Percentiles rank a stretch among this genome's conserved stretches.
Evolutionary conservation across 345 rosid genomes (phyloP).

Genomic region (Moringa oleifera): DNA sequence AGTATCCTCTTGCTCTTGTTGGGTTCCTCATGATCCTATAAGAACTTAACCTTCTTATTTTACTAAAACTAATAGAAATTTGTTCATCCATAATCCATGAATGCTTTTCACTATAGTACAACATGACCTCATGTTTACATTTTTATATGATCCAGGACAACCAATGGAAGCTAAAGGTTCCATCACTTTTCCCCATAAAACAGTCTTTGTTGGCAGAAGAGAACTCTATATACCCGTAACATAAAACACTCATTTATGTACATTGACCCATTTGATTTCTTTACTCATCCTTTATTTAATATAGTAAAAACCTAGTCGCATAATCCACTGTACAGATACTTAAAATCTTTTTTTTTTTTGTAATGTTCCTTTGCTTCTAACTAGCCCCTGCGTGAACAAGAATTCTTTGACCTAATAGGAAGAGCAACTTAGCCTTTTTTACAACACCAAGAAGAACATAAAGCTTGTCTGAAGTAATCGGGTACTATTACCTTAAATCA

Average conservation of each 20-base stretch:
- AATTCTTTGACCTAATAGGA: conserved; percentile 3
- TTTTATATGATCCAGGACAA: conserved; percentile 15
- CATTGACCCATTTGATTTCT: conserved; percentile 16
- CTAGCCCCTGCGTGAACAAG: conserved; percentile 28
- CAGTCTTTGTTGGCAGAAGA: conserved; percentile 17
- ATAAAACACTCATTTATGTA: conserved; percentile 1
- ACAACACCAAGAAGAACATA: conserved; percentile 15
- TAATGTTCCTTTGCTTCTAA: conserved; percentile 35
- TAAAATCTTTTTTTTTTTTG: conserved; percentile 24
- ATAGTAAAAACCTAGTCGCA: conserved; percentile 15
- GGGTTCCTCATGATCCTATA: background rate
- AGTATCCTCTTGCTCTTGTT: background rate
- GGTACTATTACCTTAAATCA: conserved; percentile 2
- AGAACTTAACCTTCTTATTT: no score
- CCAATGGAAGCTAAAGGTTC: conserved; percentile 13
- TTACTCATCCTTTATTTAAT: conserved; percentile 11
- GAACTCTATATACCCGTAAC: conserved; percentile 10
- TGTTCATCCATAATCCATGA: conserved; percentile 25
- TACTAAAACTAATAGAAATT: background rate
- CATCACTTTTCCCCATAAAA: conserved; percentile 18
- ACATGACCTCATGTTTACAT: conserved; percentile 18
- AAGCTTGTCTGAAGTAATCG: background rate
- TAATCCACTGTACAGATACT: conserved; percentile 18
- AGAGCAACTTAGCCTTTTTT: no score
- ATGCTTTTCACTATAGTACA: conserved; percentile 21